Percentiles rank a stretch among this genome's conserved stretches.
Evolutionary conservation across 2,329 filamentous ascomycete species (phyloP).

Genomic region (Colletotrichum coccodes): DNA sequence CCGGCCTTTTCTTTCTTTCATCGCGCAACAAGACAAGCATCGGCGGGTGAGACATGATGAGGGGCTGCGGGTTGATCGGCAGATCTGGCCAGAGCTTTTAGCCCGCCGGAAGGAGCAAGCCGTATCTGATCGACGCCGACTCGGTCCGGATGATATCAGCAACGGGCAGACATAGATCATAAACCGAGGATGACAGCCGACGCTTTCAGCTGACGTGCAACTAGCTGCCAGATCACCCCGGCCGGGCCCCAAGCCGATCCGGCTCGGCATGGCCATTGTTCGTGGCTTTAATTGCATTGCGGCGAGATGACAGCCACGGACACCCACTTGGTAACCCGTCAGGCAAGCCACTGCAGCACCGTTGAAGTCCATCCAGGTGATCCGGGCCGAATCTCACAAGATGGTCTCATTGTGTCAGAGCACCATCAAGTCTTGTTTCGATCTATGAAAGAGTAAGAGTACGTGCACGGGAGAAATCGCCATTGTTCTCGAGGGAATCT

Average conservation of each 20-base stretch:
- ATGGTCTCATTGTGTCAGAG: neutral
- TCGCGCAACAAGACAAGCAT: neutral
- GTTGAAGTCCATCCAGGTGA: neutral
- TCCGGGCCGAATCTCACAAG: neutral
- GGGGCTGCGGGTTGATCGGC: neutral
- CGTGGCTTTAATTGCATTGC: neutral
- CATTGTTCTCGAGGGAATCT: no score
- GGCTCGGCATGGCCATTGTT: no score
- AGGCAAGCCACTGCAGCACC: neutral
- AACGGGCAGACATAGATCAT: neutral
- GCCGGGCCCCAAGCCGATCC: neutral
- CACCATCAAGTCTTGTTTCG: neutral
- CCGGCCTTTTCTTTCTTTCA: neutral
- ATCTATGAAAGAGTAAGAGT: neutral
- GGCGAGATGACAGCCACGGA: neutral
- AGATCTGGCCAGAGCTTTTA: conserved; percentile 9
- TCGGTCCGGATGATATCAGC: neutral
- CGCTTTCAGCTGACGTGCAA: neutral
- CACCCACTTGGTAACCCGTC: neutral
- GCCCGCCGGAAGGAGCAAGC: conserved; percentile 15
- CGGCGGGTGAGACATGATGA: conserved; percentile 12
- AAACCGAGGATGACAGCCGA: neutral
- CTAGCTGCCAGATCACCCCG: neutral
- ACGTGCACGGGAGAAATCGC: neutral
- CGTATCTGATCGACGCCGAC: neutral